Percentiles rank a stretch among this genome's conserved stretches.
Conservation (phyloP, 169 alveolate genomes). For the Sarcocystis neurona region DNA sequence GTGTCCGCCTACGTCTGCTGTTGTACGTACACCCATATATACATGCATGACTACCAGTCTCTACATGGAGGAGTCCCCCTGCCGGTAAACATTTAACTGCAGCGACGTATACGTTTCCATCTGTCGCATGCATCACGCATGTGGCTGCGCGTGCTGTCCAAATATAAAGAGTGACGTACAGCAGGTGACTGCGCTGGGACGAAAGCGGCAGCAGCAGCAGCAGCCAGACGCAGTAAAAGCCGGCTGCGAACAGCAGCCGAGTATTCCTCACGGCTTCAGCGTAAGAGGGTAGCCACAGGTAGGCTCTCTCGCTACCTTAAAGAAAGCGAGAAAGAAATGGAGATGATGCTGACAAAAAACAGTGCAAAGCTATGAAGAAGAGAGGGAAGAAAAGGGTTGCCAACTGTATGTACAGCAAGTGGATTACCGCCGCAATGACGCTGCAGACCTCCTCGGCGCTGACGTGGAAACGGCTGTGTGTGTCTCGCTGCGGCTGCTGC, state of each 20-base stretch:
- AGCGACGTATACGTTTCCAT: too few relatives aligned
- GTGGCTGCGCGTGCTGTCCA: background rate
- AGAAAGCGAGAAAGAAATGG: constrained; percentile 10
- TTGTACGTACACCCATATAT: too few relatives aligned
- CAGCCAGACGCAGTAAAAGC: background rate
- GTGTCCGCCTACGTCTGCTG: too few relatives aligned
- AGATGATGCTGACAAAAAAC: too few relatives aligned
- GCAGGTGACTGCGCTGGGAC: background rate
- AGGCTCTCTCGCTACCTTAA: background rate
- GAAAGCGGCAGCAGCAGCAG: constrained; percentile 22
- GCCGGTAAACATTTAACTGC: too few relatives aligned
- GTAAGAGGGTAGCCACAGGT: background rate
- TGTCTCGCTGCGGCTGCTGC: constrained; percentile 36
- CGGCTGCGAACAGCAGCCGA: background rate
- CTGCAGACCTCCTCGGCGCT: constrained; percentile 29
- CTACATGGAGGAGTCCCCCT: too few relatives aligned
- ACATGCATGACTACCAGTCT: too few relatives aligned
- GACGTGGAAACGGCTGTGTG: background rate
- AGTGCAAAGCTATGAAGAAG: too few relatives aligned
- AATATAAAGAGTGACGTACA: background rate
- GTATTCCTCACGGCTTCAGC: background rate
- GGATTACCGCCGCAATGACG: constrained; percentile 26
- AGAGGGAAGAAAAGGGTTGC: background rate
- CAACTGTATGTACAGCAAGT: background rate
- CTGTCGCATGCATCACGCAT: background rate